These are phyloP conservation scores for Erigeron philadelphicus DNA, from an alignment of 140 eudicot species.

Conservation along the genomic window DNA sequence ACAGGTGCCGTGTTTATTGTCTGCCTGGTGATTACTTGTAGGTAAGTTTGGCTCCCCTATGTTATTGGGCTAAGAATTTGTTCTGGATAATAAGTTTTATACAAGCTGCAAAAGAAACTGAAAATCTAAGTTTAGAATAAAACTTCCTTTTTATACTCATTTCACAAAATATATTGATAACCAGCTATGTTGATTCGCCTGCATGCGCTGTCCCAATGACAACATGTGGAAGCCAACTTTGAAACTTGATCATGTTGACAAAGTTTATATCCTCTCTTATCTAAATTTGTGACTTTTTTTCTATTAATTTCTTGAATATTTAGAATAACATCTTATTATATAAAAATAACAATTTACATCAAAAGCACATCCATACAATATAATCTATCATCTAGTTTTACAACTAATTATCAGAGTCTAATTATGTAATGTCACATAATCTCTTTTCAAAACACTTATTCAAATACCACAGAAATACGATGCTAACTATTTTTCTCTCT, in stretches of 20 bases:
- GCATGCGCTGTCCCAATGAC: too few relatives aligned
- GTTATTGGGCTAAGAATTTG: neutral
- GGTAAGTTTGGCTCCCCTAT: constrained; percentile 41
- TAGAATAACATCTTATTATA: neutral
- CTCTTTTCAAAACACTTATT: neutral
- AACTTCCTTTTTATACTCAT: neutral
- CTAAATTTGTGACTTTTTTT: neutral
- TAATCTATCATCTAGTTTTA: neutral
- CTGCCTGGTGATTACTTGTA: constrained; percentile 78
- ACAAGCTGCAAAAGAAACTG: neutral
- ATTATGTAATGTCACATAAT: neutral
- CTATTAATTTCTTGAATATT: neutral
- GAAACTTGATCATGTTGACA: too few relatives aligned
- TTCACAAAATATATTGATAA: too few relatives aligned
- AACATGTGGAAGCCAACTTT: too few relatives aligned
- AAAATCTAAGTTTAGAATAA: neutral
- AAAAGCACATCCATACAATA: neutral
- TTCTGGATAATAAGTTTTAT: neutral
- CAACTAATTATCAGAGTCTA: neutral
- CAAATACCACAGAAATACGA: neutral
- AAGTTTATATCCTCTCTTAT: neutral
- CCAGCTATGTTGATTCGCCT: too few relatives aligned
- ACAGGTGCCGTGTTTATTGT: constrained; percentile 92
- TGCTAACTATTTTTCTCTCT: neutral
- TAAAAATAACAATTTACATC: neutral